Base-by-base conservation (phyloP, 176 grass and related monocot species). In the Lolium multiflorum region DNA sequence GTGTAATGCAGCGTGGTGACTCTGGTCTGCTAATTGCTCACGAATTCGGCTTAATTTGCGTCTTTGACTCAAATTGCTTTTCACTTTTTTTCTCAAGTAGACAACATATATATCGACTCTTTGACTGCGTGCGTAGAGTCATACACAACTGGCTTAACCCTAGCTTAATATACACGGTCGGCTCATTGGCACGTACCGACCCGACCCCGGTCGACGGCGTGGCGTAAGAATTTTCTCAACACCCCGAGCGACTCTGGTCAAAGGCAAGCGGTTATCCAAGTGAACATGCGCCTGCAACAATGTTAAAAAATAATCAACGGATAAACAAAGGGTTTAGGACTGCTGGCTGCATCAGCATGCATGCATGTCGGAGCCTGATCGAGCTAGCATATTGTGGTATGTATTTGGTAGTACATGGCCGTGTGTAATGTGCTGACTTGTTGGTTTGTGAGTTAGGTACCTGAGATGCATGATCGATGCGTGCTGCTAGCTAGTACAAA, bases 61-160 rank as follows among this genome's bases (percentile, higher is more conserved):
- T 43, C 41, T 94, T 97, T 90, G 92, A 94, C 90, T 64, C 73
- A 49, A 92, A 86, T 57, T 80, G 86, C 78, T 93, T 80, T 84
- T 48, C 61, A 47, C 28, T 69, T 26, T 16, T 65, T 20, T 20
- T 20, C 17, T 78, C 74, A 20, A 56, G 63, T 28, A 28, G 28
- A 28, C 28, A 28, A 35, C n/a, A 47, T 44, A 46, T 10, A 10
- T 9, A 48, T 48, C 50, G 67, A 93, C 84, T 58, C 50, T 79
- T 76, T 63, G 51, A 80, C 66, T 65, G 58, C 25, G 46, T 65
- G 58, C 25, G 46, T 11, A 41, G 35, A 71, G 79, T 83, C 87
- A 86, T 57, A 37, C 81, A 56, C 76, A 52, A 28, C 84, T 81
- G 26, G 78, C 78, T 75, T n/a, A 82, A 84, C 48, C 22, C 13